These are phyloP conservation scores for Cyclaneusma minus DNA, from an alignment of 2,329 filamentous ascomycete genomes.

Conservation along the genomic window DNA sequence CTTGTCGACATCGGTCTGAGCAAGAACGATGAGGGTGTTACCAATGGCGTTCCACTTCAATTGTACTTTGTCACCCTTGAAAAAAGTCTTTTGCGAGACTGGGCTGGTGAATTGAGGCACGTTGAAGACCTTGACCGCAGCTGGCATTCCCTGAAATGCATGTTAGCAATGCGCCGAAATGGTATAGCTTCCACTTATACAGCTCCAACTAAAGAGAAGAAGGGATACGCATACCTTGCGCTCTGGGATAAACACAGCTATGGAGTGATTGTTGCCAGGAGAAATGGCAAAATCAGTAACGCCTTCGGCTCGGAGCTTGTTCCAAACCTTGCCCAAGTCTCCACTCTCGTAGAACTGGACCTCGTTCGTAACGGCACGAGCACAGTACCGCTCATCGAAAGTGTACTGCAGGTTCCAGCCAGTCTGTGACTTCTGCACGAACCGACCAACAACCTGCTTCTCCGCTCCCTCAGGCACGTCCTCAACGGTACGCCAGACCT, in stretches of 20 bases:
- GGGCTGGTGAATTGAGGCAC: slow-evolving; percentile 72
- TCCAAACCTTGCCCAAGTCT: slow-evolving; percentile 78
- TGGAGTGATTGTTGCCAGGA: slow-evolving; percentile 75
- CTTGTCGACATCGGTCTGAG: slow-evolving; percentile 95
- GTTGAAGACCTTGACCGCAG: slow-evolving; percentile 85
- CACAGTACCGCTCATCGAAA: slow-evolving; percentile 82
- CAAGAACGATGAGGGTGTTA: slow-evolving; percentile 82
- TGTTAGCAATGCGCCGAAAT: slow-evolving; percentile 13
- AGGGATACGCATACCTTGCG: slow-evolving; percentile 52
- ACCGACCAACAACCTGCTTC: slow-evolving; percentile 67
- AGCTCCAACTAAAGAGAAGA: slow-evolving; percentile 2
- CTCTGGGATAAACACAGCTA: slow-evolving; percentile 91
- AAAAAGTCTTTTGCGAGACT: slow-evolving; percentile 96
- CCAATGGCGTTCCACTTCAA: slow-evolving; percentile 94
- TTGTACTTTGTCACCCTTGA: slow-evolving; percentile 98
- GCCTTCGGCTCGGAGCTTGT: slow-evolving; percentile 86
- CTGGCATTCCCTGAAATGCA: slow-evolving; percentile 64
- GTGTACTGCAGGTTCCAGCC: slow-evolving; percentile 98
- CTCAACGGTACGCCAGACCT: slow-evolving; percentile 82
- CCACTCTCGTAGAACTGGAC: slow-evolving; percentile 91
- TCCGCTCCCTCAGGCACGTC: slow-evolving; percentile 43
- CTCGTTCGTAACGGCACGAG: slow-evolving; percentile 88
- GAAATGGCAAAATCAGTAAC: slow-evolving; percentile 80
- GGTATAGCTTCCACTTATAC: too few relatives aligned
- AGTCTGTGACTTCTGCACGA: slow-evolving; percentile 89